Evolutionary conservation across 805 yeast genomes (phyloP), one percentile per base, ranked within the genome.

Genomic region (Aciculoconidium aculeatum): DNA sequence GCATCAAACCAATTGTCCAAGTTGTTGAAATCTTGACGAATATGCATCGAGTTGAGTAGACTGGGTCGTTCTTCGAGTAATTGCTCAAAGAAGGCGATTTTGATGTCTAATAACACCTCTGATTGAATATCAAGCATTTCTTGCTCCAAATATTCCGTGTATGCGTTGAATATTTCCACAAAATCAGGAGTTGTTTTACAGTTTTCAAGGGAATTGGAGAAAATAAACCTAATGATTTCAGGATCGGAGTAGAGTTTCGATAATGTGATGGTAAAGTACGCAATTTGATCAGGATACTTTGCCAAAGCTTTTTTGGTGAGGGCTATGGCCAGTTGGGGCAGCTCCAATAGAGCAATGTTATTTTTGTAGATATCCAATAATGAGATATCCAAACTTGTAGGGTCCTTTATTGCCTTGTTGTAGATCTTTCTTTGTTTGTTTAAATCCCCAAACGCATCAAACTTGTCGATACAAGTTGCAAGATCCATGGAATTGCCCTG

Each of bases 1-100:
- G 94, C 62, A 28, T 72, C 71, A 23, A 77, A 52, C 96, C 96
- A 90, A 30, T 67, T 69, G 16, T 64, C 68, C 4, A 83, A 72
- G 35, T 73, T 69, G 44, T 84, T 71, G 1, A 71, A 59, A 42
- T 78, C 70, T 40, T 75, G 79, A 23, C 81, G 64, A 4, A 87
- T 43, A 35, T 72, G 61, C 16, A 85, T 75, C 44, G 85, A 94
- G 45, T 73, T 85, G 8, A 82, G 42, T 24, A 78, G 48, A 17
- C 80, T 49, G 1, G 71, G 65, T 39, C 92, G 65, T 9, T 68
- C 47, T n/a, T 69, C 65, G 39, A 85, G 47, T 14, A 86, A 52
- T 13, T 55, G 52, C 37, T 78, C 83, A 38, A 80, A 71, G 26
- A 53, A 51, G 11, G 48, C 54, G 51, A 80, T 49, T 10, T 67